Conservation (phyloP, 495 filamentous ascomycete genomes). For the Penicillium egyptiacum region DNA sequence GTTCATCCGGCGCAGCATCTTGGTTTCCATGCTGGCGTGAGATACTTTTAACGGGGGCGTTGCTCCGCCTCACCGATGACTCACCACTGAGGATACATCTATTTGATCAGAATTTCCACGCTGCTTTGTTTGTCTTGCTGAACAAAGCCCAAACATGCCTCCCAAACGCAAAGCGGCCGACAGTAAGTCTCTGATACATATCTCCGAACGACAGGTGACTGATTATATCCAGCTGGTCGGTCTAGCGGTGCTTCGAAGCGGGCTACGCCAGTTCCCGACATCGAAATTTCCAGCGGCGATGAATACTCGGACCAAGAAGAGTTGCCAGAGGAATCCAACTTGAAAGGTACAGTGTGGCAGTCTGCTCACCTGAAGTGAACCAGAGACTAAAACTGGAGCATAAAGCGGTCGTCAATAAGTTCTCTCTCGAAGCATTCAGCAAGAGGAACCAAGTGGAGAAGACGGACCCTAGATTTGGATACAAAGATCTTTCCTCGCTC, state of each 20-base stretch:
- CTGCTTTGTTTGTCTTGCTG: neutral
- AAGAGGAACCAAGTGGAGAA: constrained; percentile 37
- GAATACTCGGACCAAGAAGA: constrained; percentile 66
- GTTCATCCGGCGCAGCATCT: constrained; percentile 15
- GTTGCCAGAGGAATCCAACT: constrained; percentile 43
- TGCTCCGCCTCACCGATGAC: constrained; percentile 16
- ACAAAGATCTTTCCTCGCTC: constrained; percentile 79
- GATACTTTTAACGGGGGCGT: constrained; percentile 13
- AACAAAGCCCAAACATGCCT: constrained; percentile 54
- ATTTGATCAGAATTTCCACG: neutral
- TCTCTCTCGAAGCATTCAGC: constrained; percentile 56
- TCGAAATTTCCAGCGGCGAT: constrained; percentile 66
- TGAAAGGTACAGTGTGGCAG: constrained; percentile 54
- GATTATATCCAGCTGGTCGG: constrained; percentile 49
- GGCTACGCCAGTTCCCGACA: constrained; percentile 66
- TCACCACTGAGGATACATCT: neutral
- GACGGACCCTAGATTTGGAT: constrained; percentile 57
- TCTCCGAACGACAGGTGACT: constrained; percentile 18
- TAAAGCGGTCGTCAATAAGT: constrained; percentile 64
- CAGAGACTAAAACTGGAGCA: constrained; percentile 20
- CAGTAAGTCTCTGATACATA: constrained; percentile 28
- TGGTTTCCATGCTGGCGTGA: constrained; percentile 32
- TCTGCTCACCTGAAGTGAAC: constrained; percentile 35
- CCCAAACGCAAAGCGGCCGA: constrained; percentile 75
- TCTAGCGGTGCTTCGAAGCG: constrained; percentile 61